Evolutionary conservation across 208 protist genomes (phyloP).

Genomic region (Borovskyia barvae): DNA sequence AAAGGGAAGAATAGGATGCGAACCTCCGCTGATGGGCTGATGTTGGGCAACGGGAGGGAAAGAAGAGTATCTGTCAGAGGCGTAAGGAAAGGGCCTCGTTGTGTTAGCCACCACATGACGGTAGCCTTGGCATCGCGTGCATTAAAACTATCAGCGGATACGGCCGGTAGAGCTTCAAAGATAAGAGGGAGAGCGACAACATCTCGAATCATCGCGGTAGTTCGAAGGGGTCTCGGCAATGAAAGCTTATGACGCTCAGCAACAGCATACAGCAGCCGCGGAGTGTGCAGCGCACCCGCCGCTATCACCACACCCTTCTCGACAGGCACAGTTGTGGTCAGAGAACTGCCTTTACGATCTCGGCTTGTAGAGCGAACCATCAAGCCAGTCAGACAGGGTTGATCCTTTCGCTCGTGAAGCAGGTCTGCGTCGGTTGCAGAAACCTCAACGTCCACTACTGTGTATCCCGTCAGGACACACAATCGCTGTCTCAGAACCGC

Average conservation of each 20-base stretch:
- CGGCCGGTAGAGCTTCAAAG: slow-evolving; percentile 27
- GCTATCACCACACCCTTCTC: slow-evolving; percentile 51
- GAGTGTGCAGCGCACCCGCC: slow-evolving; percentile 46
- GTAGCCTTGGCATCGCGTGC: slow-evolving; percentile 21
- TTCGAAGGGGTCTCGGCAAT: neutral
- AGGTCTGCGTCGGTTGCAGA: neutral
- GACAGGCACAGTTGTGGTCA: slow-evolving; percentile 5
- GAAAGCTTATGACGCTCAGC: neutral
- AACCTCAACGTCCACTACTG: slow-evolving; percentile 19
- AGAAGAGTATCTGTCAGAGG: slow-evolving; percentile 57
- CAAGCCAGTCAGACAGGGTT: too few species aligned
- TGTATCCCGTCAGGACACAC: slow-evolving; percentile 22
- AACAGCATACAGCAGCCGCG: slow-evolving; percentile 38
- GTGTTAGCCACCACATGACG: slow-evolving; percentile 39
- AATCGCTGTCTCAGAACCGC: slow-evolving; percentile 13
- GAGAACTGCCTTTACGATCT: too few species aligned
- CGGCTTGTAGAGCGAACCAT: too few species aligned
- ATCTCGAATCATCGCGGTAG: slow-evolving; percentile 37
- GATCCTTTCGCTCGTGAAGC: too few species aligned
- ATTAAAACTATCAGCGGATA: slow-evolving; percentile 57
- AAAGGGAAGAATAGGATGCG: slow-evolving; percentile 61
- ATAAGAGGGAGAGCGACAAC: slow-evolving; percentile 61
- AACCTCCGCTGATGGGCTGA: slow-evolving; percentile 41
- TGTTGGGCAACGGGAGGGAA: slow-evolving; percentile 31
- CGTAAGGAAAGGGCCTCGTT: slow-evolving; percentile 45